Base-by-base conservation (phyloP, 345 rosid species). In the Euphorbia lathyris region DNA sequence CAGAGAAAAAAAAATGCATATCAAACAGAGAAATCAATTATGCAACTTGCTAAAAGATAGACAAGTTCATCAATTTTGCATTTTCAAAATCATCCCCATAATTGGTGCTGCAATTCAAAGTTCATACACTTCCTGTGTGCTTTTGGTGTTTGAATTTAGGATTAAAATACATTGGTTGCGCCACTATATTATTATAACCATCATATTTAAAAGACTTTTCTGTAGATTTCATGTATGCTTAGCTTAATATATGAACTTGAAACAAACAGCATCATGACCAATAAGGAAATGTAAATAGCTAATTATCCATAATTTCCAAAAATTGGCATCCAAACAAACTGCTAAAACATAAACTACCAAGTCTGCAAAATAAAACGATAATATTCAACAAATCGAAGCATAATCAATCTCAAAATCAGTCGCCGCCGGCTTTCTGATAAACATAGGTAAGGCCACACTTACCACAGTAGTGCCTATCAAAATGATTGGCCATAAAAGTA, bases 381-480 rank as follows among this genome's bases (percentile, higher is more conserved):
- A 45, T 43, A 3, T 1, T n/a, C 40, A 29, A 58, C 30, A 23
- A 9, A 12, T 48, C 20, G 10, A 43, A 38, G 23, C 25, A 43
- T 16, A 1, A 26, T 11, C 9, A 26, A 23, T 43, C 22, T 34
- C 5, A 22, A 43, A 58, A 17, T 69, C 58, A 69, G 6, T 69
- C 74, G 27, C 74, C 74, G 0, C 70, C 71, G 16, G 71, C 78
- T 58, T 57, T 75, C 58, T 74, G 65, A 59, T 75, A 75, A 65
- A 75, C 71, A 36, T 75, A 75, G 62, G 78, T 75, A 4, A 75
- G 74, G 10, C 78, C 74, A 8, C 78, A 75, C 74, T 75, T 75
- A n/a, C 78, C 74, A 34, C 71, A 75, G 61, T 69, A 75, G 47
- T 75, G 74, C 66, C 70, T 57, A 43, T 75, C 78, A 58, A 75